Evolutionary conservation across 305 asterid genomes (phyloP).

Genomic region (Fraxinus greggii): DNA sequence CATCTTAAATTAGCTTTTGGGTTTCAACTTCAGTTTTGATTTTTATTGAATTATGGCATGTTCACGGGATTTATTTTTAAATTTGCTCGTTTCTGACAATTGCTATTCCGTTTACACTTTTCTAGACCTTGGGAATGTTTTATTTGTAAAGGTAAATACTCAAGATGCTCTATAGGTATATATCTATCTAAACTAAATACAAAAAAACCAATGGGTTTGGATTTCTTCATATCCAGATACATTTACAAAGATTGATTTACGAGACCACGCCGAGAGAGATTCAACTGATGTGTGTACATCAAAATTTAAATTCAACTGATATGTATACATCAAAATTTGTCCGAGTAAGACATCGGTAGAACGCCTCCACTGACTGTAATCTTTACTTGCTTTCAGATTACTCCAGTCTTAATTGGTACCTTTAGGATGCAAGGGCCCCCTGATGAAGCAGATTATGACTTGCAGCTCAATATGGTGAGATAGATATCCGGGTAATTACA

Average conservation of each 20-base stretch:
- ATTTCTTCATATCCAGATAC: not conserved
- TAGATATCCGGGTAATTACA: constrained; percentile 54
- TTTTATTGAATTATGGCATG: constrained; percentile 8
- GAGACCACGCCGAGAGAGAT: constrained; percentile 9
- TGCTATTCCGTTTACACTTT: not conserved
- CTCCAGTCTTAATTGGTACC: constrained; percentile 50
- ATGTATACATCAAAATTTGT: constrained; percentile 4
- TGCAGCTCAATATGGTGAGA: constrained; percentile 64
- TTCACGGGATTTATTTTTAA: constrained; percentile 20
- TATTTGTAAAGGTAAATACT: not conserved
- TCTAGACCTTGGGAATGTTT: not conserved
- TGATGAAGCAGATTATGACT: constrained; percentile 44
- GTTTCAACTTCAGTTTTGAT: constrained; percentile 11
- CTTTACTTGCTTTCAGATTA: constrained; percentile 44
- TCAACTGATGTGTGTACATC: constrained; percentile 16
- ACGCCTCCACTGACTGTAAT: constrained; percentile 10
- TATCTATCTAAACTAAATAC: constrained; percentile 17
- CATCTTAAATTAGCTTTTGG: constrained; percentile 10
- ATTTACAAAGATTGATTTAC: not conserved
- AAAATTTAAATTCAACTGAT: constrained; percentile 2
- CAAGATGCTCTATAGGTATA: not conserved
- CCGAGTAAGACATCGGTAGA: not conserved
- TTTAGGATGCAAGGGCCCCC: constrained; percentile 56
- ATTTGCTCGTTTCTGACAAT: not conserved
- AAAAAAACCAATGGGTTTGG: constrained; percentile 10